Evolutionary conservation across 441 rosid species (phyloP).

Genomic region (Euphorbia schlechtendalii): DNA sequence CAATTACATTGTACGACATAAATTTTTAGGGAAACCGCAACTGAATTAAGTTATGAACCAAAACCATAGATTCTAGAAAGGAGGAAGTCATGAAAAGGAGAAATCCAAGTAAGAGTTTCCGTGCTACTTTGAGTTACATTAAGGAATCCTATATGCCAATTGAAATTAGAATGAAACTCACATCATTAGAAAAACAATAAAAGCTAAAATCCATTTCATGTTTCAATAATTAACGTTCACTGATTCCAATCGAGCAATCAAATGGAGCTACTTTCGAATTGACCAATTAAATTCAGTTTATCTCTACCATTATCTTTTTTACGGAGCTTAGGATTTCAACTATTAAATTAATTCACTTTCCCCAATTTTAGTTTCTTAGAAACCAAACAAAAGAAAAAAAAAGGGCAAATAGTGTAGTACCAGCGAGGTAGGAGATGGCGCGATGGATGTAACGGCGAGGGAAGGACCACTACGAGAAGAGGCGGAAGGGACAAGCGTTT

Average conservation of each 20-base stretch:
- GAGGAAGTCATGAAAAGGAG: neutral
- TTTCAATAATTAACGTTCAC: neutral
- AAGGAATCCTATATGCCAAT: neutral
- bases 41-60: neutral
- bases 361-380: neutral
- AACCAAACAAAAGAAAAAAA: neutral
- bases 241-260: neutral
- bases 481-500: conserved; percentile 45
- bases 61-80: neutral
- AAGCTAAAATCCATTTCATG: neutral
- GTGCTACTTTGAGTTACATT: no score
- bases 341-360: neutral
- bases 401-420: conserved; percentile 28
- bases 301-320: no score
- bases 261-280: neutral
- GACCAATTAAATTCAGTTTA: no score
- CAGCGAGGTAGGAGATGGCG: conserved; percentile 55
- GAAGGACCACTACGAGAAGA: conserved; percentile 49
- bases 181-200: neutral
- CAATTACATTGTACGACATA: neutral
- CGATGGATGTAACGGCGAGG: conserved; percentile 61
- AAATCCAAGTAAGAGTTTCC: neutral
- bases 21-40: neutral
- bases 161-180: neutral
- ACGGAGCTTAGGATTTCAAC: neutral